Base-by-base conservation (phyloP, 2,329 filamentous ascomycete species). In the Epichloe coenophiala region DNA sequence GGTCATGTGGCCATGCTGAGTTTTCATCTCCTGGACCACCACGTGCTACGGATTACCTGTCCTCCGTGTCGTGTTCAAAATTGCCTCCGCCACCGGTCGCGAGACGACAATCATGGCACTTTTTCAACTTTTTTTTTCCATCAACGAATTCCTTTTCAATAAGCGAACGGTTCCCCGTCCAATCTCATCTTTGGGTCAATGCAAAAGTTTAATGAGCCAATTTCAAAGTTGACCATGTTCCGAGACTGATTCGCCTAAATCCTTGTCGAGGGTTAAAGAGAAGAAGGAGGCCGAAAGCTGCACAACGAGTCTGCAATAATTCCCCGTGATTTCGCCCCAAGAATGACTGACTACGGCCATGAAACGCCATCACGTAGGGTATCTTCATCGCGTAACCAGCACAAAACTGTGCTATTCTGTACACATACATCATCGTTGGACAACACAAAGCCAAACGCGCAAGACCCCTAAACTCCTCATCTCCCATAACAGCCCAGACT, bases 1-100 rank as follows among this genome's bases (percentile, higher is more conserved):
- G 44, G 53, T 55, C 53, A 55, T 51, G 53, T 55, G 53, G 48
- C 45, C 51, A 51, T 37, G 42, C 48, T 49, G 51, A 54, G n/a
- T 55, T 53, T 55, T 55, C 41, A 19, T 33, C 43, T 21, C 43
- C 45, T 15, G 13, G 48, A 39, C 31, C 7, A 39, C 31, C 7
- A n/a, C 12, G 33, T 35, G 43, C 19, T 35, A n/a, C n/a, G n/a
- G n/a, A n/a, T n/a, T n/a, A 41, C 27, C 7, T 31, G 27, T 8
- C 31, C 31, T 4, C 31, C 31, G 31, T 31, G 31, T 31, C 8
- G 31, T 31, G 8, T 31, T 31, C 31, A 31, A 31, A 9, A 11
- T 41, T 41, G 17, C 17, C 39, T 41, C 39, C 39, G 39, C 39
- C 17, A n/a, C n/a, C 39, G 15, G 39, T 13, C 2, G 17, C 39